Evolutionary conservation across 306 rosid species (phyloP).

Genomic region (Albizia julibrissin): DNA sequence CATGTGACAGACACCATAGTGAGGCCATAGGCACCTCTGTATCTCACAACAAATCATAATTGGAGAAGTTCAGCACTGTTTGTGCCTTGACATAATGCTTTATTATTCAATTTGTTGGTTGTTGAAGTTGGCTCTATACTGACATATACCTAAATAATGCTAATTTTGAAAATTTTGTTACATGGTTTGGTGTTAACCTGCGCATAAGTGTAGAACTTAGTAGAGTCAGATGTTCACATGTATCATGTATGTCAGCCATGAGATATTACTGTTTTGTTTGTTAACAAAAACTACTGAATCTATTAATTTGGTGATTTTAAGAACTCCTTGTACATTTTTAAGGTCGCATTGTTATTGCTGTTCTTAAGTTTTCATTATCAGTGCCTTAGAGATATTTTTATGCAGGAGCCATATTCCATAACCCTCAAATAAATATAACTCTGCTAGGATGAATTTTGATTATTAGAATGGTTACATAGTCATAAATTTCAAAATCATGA

Average conservation of each 20-base stretch:
- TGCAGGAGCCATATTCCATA: neutral
- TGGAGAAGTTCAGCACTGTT: neutral
- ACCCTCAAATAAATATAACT: neutral
- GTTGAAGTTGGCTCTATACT: neutral
- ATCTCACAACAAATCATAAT: neutral
- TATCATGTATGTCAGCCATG: neutral
- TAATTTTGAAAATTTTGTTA: neutral
- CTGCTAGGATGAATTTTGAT: constrained; percentile 3
- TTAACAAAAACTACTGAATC: neutral
- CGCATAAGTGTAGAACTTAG: neutral
- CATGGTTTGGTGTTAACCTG: neutral
- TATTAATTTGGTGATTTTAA: neutral
- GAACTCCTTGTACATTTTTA: neutral
- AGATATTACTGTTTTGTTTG: neutral
- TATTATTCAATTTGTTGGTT: neutral
- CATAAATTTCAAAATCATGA: constrained; percentile 31
- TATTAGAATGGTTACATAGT: constrained; percentile 12
- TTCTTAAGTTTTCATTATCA: neutral
- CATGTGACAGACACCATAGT: neutral
- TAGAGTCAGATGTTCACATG: neutral
- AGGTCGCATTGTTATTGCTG: constrained; percentile 8
- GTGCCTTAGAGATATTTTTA: constrained; percentile 17
- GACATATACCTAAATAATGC: neutral
- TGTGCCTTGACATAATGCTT: neutral
- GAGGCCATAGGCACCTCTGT: neutral